phyloP scores from a whole-genome alignment of 2,329 filamentous ascomycete genomes.

The Hyphodiscus sp. region DNA sequence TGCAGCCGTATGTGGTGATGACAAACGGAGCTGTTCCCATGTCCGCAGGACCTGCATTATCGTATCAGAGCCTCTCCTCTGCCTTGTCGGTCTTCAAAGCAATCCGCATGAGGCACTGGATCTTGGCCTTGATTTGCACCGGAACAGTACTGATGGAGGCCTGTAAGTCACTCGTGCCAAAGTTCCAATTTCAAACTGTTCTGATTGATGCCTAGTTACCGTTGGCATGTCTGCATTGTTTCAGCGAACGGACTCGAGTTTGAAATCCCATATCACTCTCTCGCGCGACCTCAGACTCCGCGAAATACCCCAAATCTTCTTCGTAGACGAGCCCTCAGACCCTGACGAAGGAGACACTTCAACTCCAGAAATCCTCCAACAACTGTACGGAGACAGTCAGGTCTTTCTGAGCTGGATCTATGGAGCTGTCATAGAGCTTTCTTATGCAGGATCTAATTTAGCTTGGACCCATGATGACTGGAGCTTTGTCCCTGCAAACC shows the following conservation, averaged over 20 bases:
- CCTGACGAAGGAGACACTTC: not conserved
- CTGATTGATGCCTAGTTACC: conserved; percentile 7
- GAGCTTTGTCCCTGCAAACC: conserved; percentile 8
- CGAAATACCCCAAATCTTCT: conserved; percentile 10
- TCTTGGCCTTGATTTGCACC: conserved; percentile 7
- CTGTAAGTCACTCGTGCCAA: conserved; percentile 3
- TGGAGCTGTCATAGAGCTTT: not conserved
- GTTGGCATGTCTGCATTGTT: conserved; percentile 16
- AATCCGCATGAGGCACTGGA: conserved; percentile 5
- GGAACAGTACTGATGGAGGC: conserved; percentile 8
- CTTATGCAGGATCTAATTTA: conserved; percentile 4
- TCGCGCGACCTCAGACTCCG: conserved; percentile 5
- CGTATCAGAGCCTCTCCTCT: conserved; percentile 8
- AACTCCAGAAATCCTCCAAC: not conserved
- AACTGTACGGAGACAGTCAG: conserved; percentile 6
- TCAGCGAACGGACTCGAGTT: conserved; percentile 5
- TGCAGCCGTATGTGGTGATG: conserved; percentile 16
- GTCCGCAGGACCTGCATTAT: not conserved
- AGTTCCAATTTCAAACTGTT: not conserved
- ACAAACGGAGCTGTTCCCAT: not conserved
- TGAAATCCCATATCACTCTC: not conserved
- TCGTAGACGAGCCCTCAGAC: conserved; percentile 1
- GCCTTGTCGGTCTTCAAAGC: conserved; percentile 9
- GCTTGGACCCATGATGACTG: conserved; percentile 12
- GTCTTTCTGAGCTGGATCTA: conserved; percentile 9